Evolutionary conservation across 805 yeast species (phyloP).

Genomic region (Saccharomycopsis malanga): DNA sequence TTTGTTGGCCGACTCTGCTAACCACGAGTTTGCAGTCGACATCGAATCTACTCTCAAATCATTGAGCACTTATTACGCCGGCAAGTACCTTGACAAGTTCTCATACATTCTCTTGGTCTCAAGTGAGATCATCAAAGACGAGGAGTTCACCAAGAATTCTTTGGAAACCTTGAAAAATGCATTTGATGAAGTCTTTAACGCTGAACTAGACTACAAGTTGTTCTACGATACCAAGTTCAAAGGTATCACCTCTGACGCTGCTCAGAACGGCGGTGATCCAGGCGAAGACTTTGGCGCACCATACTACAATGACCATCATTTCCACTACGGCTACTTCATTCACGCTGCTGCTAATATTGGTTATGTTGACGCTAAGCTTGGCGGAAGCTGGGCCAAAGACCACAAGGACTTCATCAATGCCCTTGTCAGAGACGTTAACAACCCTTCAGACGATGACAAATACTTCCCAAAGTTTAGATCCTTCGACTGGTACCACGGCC

Average conservation of each 20-base stretch:
- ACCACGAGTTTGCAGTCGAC: slow-evolving; percentile 35
- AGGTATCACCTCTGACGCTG: slow-evolving; percentile 49
- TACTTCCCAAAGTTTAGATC: slow-evolving; percentile 58
- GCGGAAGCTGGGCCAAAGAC: slow-evolving; percentile 45
- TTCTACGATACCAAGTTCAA: slow-evolving; percentile 49
- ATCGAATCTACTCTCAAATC: slow-evolving; percentile 35
- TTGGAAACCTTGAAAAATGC: slow-evolving; percentile 37
- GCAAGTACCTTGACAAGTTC: slow-evolving; percentile 49
- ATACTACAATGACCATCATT: slow-evolving; percentile 80
- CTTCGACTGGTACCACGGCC: slow-evolving; percentile 70
- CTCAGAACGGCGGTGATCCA: slow-evolving; percentile 26
- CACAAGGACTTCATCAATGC: slow-evolving; percentile 53
- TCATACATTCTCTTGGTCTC: slow-evolving; percentile 49
- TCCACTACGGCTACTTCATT: slow-evolving; percentile 77
- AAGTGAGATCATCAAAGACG: slow-evolving; percentile 40
- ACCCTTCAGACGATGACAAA: slow-evolving; percentile 45
- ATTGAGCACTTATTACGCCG: slow-evolving; percentile 43
- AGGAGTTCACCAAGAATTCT: slow-evolving; percentile 31
- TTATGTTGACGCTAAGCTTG: slow-evolving; percentile 48
- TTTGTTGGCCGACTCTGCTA: slow-evolving; percentile 36
- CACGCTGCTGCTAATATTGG: slow-evolving; percentile 80
- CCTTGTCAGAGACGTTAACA: slow-evolving; percentile 59
- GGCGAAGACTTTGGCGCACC: slow-evolving; percentile 62
- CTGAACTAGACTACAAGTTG: slow-evolving; percentile 41
- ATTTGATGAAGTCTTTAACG: slow-evolving; percentile 34